phyloP scores from a whole-genome alignment of 108 stramenopile genomes.

The Stephanodiscus minutulus region DNA sequence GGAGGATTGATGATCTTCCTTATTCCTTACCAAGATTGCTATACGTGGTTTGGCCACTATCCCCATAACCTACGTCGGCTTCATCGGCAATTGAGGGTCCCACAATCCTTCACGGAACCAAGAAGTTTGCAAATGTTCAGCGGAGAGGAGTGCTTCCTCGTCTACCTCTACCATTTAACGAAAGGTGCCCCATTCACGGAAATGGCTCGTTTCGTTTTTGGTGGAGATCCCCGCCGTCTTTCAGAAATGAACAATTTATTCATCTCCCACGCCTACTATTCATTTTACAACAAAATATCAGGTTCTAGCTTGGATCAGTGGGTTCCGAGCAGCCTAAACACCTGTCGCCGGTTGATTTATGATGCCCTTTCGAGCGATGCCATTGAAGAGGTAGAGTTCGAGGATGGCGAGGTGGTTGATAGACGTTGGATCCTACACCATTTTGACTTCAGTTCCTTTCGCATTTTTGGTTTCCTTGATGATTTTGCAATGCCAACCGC shows the following conservation, averaged over 20 bases:
- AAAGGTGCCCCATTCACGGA: slow-evolving; percentile 3
- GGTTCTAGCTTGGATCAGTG: not conserved
- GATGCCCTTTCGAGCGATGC: not conserved
- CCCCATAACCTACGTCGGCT: no score
- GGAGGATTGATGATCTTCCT: no score
- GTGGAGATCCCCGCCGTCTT: not conserved
- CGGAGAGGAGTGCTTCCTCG: slow-evolving; percentile 1
- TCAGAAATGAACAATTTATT: not conserved
- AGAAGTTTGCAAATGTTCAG: not conserved
- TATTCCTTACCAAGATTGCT: no score
- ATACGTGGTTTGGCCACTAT: no score
- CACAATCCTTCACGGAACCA: not conserved
- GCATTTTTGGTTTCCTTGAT: not conserved
- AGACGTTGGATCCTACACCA: not conserved
- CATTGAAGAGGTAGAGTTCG: not conserved
- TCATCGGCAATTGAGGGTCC: not conserved
- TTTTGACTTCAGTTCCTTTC: not conserved
- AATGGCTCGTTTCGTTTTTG: slow-evolving; percentile 2
- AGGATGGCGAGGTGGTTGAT: not conserved
- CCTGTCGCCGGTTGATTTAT: not conserved
- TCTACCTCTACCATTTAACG: not conserved
- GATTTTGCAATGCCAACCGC: slow-evolving; percentile 8
- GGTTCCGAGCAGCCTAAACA: not conserved
- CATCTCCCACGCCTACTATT: not conserved
- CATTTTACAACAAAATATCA: slow-evolving; percentile 5